These are phyloP conservation scores for Podaxis pistillaris DNA, from an alignment of 768 basidiomycete species.

Conservation along the genomic window DNA sequence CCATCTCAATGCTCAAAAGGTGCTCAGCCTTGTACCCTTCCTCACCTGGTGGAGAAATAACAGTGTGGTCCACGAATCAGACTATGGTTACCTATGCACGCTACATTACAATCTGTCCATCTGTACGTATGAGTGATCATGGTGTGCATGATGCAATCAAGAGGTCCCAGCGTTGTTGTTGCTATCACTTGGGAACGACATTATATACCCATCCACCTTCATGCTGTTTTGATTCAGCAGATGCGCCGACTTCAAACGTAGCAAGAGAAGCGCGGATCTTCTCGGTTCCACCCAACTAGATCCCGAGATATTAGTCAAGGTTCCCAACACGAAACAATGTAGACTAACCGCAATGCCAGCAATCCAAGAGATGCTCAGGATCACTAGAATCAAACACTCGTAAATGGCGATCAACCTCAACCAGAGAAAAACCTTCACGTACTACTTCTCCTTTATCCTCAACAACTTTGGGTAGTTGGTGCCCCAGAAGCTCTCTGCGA, in stretches of 20 bases:
- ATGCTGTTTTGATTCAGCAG: neutral
- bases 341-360: slow-evolving; percentile 48
- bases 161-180: neutral
- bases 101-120: slow-evolving; percentile 11
- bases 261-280: slow-evolving; percentile 31
- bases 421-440: slow-evolving; percentile 16
- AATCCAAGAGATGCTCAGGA: slow-evolving; percentile 44
- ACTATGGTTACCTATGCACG: neutral
- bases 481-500: slow-evolving; percentile 43
- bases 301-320: neutral
- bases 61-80: neutral
- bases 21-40: neutral
- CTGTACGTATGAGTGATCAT: neutral
- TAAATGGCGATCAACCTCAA: neutral
- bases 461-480: slow-evolving; percentile 38
- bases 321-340: neutral
- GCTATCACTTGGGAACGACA: neutral
- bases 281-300: slow-evolving; percentile 35
- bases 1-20: too few relatives aligned
- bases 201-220: neutral
- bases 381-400: slow-evolving; percentile 30
- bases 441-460: slow-evolving; percentile 47
- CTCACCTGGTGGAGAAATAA: neutral
- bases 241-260: slow-evolving; percentile 24
- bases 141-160: slow-evolving; percentile 2